phyloP scores from a whole-genome alignment of 345 rosid genomes.

The Rhodamnia rubescens region DNA sequence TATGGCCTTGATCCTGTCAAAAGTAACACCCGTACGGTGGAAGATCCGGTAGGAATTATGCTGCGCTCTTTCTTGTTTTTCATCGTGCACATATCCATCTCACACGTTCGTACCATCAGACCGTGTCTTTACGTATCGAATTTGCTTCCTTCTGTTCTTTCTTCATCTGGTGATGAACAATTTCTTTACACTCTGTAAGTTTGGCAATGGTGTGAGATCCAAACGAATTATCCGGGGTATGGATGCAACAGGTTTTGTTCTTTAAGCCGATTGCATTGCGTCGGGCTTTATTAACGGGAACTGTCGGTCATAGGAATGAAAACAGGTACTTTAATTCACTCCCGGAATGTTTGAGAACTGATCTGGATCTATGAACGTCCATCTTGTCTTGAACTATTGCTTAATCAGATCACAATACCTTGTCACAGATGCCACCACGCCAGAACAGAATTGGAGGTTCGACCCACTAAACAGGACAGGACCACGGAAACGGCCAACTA shows the following conservation, averaged over 20 bases:
- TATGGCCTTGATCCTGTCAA: background rate
- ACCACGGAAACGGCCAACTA: background rate
- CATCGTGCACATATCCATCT: background rate
- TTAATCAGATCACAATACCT: background rate
- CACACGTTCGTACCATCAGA: background rate
- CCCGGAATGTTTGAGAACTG: background rate
- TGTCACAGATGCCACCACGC: background rate
- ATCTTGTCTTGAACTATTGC: background rate
- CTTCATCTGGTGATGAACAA: background rate
- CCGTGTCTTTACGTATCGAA: background rate
- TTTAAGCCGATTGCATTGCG: background rate
- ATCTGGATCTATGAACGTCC: background rate
- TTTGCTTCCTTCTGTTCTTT: background rate
- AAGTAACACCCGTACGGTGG: accelerated
- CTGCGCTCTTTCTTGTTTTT: background rate
- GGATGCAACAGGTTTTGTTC: background rate
- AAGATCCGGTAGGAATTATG: background rate
- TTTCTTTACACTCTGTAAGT: background rate
- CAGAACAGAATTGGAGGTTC: background rate
- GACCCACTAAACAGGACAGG: background rate
- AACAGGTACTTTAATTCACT: background rate
- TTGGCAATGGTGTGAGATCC: background rate
- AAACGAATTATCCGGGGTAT: background rate
- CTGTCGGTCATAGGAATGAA: background rate
- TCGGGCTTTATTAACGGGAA: too few species aligned